Percentiles rank a stretch among this genome's conserved stretches.
Conservation (phyloP, 306 rosid species). For the Heteromeles arbutifolia region DNA sequence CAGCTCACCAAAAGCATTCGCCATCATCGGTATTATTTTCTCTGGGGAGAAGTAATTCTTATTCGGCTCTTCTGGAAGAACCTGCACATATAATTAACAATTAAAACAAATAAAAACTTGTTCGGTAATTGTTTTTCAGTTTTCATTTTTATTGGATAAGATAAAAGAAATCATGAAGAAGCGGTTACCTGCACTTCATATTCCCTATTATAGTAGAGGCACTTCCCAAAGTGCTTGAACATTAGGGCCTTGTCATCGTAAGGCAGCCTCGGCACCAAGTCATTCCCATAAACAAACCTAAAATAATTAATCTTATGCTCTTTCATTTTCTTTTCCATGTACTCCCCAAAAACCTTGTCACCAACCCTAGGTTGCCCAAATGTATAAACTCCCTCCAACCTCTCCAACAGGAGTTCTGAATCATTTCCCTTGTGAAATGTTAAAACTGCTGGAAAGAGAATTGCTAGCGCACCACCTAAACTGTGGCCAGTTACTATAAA, state of each 20-base stretch:
- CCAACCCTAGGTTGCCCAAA: constrained; percentile 96
- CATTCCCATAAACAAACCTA: constrained; percentile 70
- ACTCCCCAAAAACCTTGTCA: constrained; percentile 33
- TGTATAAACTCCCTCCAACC: constrained; percentile 65
- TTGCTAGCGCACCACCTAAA: constrained; percentile 29
- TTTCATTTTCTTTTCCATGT: constrained; percentile 45
- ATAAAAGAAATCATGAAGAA: no score
- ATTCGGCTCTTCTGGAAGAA: constrained; percentile 59
- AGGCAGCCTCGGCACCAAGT: constrained; percentile 70
- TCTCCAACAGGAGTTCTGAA: constrained; percentile 33
- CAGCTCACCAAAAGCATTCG: constrained; percentile 46
- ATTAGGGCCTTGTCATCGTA: constrained; percentile 45
- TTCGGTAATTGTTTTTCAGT: no score
- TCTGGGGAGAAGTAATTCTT: constrained; percentile 48
- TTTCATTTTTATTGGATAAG: no score
- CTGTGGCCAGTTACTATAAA: constrained; percentile 25
- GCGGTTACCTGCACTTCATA: constrained; percentile 35
- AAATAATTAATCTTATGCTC: constrained; percentile 41
- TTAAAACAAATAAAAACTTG: no score
- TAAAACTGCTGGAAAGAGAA: constrained; percentile 25
- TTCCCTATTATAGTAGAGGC: constrained; percentile 48
- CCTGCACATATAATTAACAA: constrained; percentile 22
- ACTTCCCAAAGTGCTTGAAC: constrained; percentile 77
- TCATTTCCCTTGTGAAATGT: constrained; percentile 48
- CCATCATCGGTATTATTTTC: constrained; percentile 36